Percentiles rank a stretch among this genome's conserved stretches.
Conservation (phyloP, 2,329 filamentous ascomycete species). For the Davidsoniella eucalypti region DNA sequence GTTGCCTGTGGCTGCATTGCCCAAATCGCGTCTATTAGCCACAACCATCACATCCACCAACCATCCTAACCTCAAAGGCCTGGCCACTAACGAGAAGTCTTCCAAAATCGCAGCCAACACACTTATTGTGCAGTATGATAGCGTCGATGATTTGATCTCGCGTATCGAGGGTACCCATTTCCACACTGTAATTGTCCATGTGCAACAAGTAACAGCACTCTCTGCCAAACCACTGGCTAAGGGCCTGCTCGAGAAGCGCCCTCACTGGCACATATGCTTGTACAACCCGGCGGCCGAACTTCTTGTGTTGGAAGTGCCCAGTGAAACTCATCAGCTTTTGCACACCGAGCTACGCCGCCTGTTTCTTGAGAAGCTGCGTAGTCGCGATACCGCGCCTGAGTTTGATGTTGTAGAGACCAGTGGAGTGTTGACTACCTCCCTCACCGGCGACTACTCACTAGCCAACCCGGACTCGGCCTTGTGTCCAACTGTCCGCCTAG, state of each 20-base stretch:
- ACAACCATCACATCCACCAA: neutral
- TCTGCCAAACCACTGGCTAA: neutral
- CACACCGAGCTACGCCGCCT: conserved; percentile 1
- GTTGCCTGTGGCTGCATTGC: no score
- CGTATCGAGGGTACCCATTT: conserved; percentile 8
- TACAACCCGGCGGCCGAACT: conserved; percentile 9
- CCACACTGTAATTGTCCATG: conserved; percentile 7
- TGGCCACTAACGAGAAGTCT: conserved; percentile 1
- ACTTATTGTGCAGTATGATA: conserved; percentile 10
- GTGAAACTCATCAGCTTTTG: neutral
- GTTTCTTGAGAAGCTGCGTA: neutral
- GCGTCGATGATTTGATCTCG: conserved; percentile 5
- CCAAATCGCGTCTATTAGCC: no score
- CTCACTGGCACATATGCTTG: conserved; percentile 5
- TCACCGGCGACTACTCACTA: conserved; percentile 3
- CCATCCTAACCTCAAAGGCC: neutral
- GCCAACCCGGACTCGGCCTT: conserved; percentile 6
- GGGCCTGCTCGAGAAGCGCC: neutral
- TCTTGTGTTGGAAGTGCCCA: conserved; percentile 7
- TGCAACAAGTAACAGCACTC: conserved; percentile 1
- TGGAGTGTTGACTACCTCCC: neutral
- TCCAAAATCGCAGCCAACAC: conserved; percentile 9
- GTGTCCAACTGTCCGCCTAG: conserved; percentile 1
- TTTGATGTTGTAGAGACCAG: conserved; percentile 2
- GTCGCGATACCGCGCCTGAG: neutral